Percentiles rank a stretch among this genome's conserved stretches.
These are phyloP conservation scores for Leccinum laetum DNA, from an alignment of 1,284 basidiomycete species.

Conservation along the genomic window DNA sequence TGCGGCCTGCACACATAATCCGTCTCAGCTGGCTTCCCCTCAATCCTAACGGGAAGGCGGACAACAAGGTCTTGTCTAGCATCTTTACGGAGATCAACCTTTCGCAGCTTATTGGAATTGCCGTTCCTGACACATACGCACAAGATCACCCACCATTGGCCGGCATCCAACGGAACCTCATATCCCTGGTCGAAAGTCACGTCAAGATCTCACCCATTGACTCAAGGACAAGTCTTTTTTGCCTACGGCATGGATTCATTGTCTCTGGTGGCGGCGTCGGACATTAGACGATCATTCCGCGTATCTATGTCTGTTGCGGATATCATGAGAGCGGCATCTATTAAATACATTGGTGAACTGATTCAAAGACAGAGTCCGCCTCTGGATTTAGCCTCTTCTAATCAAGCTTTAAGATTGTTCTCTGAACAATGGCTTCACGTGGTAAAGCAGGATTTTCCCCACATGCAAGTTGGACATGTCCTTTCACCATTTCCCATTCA, in stretches of 20 bases:
- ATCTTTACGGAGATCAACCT: constrained; percentile 39
- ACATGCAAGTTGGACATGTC: constrained; percentile 33
- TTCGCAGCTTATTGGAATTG: constrained; percentile 21
- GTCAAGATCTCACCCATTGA: constrained; percentile 15
- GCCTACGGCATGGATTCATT: constrained; percentile 49
- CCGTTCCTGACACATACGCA: neutral
- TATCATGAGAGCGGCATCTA: constrained; percentile 40
- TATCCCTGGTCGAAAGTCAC: constrained; percentile 13
- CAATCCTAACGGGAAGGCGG: constrained; percentile 50
- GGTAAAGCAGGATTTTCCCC: constrained; percentile 26
- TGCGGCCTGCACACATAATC: constrained; percentile 52
- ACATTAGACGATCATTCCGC: constrained; percentile 35
- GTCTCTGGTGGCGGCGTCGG: constrained; percentile 36
- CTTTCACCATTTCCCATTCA: constrained; percentile 50
- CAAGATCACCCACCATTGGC: neutral
- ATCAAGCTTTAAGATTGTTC: constrained; percentile 24
- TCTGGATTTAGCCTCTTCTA: neutral
- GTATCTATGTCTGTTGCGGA: constrained; percentile 37
- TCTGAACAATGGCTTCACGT: constrained; percentile 30
- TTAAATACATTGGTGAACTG: constrained; percentile 35
- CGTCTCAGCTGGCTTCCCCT: constrained; percentile 48
- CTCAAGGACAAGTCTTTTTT: constrained; percentile 37
- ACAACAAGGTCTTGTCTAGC: constrained; percentile 39
- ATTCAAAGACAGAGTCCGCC: constrained; percentile 12
- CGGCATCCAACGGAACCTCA: constrained; percentile 10